Evolutionary conservation across 257 asterid species (phyloP), one percentile per base, ranked within the genome.

Genomic region (Osmanthus fragrans): DNA sequence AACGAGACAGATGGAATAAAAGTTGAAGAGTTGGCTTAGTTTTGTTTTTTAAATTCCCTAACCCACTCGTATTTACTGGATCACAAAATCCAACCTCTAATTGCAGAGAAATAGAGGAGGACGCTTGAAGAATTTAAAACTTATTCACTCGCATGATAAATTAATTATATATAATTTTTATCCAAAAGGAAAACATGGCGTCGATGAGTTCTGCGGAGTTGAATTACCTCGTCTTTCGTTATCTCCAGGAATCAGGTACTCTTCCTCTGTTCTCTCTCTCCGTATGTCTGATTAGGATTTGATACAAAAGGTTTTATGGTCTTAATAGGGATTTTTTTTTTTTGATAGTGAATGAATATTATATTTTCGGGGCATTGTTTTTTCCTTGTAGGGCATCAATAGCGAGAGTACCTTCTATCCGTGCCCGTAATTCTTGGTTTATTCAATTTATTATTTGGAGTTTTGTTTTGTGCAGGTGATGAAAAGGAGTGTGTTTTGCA

Each of bases 221-320:
- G 80, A 88, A 88, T 77, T 76, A 75, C 77, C 77, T 88, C 13
- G 71, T 86, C 19, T 78, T 65, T 39, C 89, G 90, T 37, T 85
- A 88, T 72, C 85, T 88, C 23, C 83, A 70, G 7, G 92, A 86
- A 72, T 84, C 89, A 80, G 88, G 90, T 88, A 11, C 7, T 4
- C 36, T 5, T 34, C 37, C 3, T 5, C 29, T 34, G 15, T 63
- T 39, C 9, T 39, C 47, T 39, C 47, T n/a, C 33, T 15, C 19
- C 4, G 3, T 3, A 47, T 47, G n/a, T 4, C 19, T 12, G 56
- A 15, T 34, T 4, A 47, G 18, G 6, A 47, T 47, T 47, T 47
- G 47, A 47, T 45, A 2, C 19, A 45, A 45, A 45, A 0, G 56
- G 3, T 10, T 2, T 29, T 32, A 21, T 40, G 47, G 4, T 75